Evolutionary conservation across 1,284 basidiomycete genomes (phyloP).

Genomic region (Tilletia indica): DNA sequence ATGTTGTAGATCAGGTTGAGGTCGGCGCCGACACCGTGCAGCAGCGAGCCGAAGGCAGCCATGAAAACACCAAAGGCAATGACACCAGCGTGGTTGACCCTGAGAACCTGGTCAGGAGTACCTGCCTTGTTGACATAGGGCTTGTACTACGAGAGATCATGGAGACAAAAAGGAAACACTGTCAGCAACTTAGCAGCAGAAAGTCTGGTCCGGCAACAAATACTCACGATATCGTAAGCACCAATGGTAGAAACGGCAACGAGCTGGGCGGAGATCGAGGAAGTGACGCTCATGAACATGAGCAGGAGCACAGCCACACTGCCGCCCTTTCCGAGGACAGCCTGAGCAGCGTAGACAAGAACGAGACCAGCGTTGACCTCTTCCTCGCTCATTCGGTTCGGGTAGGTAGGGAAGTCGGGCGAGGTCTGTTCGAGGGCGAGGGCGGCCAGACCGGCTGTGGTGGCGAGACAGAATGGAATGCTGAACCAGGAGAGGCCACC

Average conservation of each 20-base stretch:
- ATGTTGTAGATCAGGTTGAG: slow-evolving; percentile 32
- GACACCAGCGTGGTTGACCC: slow-evolving; percentile 43
- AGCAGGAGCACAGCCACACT: slow-evolving; percentile 40
- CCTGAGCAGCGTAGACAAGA: slow-evolving; percentile 46
- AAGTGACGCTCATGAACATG: slow-evolving; percentile 51
- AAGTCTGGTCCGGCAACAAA: slow-evolving; percentile 18
- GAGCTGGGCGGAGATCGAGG: slow-evolving; percentile 43
- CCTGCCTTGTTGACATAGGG: slow-evolving; percentile 40
- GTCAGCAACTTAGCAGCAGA: neutral
- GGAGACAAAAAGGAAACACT: neutral
- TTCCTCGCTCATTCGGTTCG: slow-evolving; percentile 33
- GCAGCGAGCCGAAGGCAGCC: slow-evolving; percentile 45
- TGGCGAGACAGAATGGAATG: slow-evolving; percentile 44
- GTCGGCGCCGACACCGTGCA: slow-evolving; percentile 47
- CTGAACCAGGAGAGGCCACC: slow-evolving; percentile 47
- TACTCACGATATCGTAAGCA: slow-evolving; percentile 36
- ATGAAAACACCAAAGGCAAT: slow-evolving; percentile 47
- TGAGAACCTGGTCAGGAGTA: slow-evolving; percentile 34
- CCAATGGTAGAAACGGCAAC: slow-evolving; percentile 39
- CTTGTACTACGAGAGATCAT: neutral
- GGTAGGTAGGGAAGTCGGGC: slow-evolving; percentile 44
- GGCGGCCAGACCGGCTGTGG: slow-evolving; percentile 42
- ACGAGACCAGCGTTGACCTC: slow-evolving; percentile 46
- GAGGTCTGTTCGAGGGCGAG: slow-evolving; percentile 43
- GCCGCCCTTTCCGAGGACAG: slow-evolving; percentile 42